A percentile compares a stretch with the other conserved stretches of the same genome.
Conservation (phyloP, 2,329 filamentous ascomycete species). For the Arthrobotrys sphaeroides region DNA sequence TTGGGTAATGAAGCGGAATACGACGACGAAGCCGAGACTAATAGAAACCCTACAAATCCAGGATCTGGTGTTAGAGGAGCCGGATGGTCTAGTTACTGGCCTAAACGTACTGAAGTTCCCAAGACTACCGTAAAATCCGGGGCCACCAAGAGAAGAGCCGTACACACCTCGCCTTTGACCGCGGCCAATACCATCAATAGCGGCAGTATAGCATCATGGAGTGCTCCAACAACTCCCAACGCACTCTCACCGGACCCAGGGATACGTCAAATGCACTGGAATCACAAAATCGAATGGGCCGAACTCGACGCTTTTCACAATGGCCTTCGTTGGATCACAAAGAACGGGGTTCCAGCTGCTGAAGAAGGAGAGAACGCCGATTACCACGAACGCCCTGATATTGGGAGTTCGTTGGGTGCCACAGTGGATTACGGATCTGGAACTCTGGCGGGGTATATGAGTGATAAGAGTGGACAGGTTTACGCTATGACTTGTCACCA, state of each 20-base stretch:
- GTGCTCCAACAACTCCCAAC: constrained; percentile 9
- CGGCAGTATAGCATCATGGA: constrained; percentile 1
- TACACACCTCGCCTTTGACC: background rate
- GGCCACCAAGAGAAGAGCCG: background rate
- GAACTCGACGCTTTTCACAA: constrained; percentile 26
- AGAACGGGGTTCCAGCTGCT: background rate
- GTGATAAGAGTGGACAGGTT: background rate
- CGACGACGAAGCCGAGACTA: background rate
- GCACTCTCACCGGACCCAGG: background rate
- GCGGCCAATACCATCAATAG: background rate
- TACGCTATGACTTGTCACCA: constrained; percentile 50
- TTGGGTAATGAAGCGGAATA: background rate
- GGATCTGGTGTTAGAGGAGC: background rate
- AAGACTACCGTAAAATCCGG: background rate
- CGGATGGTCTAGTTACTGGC: background rate
- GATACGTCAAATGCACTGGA: background rate
- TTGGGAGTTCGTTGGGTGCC: constrained; percentile 23
- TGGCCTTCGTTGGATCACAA: constrained; percentile 26
- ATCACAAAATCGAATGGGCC: background rate
- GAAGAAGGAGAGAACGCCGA: constrained; percentile 11
- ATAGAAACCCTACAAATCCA: background rate
- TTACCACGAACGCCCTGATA: constrained; percentile 21
- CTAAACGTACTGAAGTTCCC: background rate
- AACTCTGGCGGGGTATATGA: constrained; percentile 38
- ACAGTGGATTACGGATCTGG: constrained; percentile 3